These are phyloP conservation scores for Phytophthora cajani DNA, from an alignment of 352 stramenopile species.

Conservation along the genomic window DNA sequence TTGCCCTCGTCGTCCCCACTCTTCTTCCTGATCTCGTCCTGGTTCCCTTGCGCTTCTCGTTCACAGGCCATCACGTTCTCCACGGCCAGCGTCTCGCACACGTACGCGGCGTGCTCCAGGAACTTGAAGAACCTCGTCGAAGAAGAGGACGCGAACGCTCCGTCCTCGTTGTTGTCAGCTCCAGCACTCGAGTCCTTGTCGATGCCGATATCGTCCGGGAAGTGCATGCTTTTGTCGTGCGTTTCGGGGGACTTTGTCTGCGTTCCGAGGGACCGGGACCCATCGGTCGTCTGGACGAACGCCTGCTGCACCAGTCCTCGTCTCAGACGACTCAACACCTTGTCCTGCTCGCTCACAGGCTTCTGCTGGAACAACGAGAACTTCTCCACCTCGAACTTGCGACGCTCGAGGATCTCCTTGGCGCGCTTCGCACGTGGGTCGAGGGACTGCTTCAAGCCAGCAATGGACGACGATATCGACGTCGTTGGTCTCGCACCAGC, in stretches of 20 bases:
- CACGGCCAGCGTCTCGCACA: conserved; percentile 62
- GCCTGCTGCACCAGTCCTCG: conserved; percentile 57
- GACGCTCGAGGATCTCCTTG: conserved; percentile 68
- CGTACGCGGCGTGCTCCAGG: conserved; percentile 61
- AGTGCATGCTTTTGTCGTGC: conserved; percentile 68
- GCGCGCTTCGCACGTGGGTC: conserved; percentile 64
- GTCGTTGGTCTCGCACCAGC: conserved; percentile 16
- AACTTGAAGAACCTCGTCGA: conserved; percentile 68
- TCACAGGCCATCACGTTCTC: conserved; percentile 52
- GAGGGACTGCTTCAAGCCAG: conserved; percentile 72
- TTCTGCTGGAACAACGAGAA: conserved; percentile 70
- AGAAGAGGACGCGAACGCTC: conserved; percentile 30
- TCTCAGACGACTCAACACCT: conserved; percentile 59
- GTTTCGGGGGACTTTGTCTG: conserved; percentile 59
- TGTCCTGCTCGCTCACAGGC: conserved; percentile 65
- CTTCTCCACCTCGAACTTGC: conserved; percentile 75
- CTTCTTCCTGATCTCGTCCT: conserved; percentile 24
- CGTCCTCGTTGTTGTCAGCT: conserved; percentile 26
- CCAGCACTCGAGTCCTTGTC: conserved; percentile 36
- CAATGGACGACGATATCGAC: conserved; percentile 71
- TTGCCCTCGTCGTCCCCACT: conserved; percentile 20
- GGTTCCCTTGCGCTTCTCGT: conserved; percentile 6
- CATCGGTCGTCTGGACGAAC: conserved; percentile 68
- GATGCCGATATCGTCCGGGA: conserved; percentile 78
- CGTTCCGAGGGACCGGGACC: conserved; percentile 49